Percentiles rank a stretch among this genome's conserved stretches.
Conservation (phyloP, 2,329 filamentous ascomycete species). For the Stagonosporopsis chrysanthemi region DNA sequence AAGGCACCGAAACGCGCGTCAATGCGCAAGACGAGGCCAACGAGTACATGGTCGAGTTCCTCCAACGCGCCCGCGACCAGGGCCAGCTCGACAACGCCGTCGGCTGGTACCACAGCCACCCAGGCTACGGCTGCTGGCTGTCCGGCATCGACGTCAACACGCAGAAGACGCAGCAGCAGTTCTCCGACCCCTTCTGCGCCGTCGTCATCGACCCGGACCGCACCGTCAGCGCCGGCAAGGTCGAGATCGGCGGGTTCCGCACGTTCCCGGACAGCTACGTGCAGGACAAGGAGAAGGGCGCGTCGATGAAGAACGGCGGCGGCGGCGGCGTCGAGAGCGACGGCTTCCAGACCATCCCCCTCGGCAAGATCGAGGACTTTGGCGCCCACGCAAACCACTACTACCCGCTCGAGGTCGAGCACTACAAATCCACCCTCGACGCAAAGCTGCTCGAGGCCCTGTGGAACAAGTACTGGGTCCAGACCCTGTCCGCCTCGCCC, state of each 20-base stretch:
- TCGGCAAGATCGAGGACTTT: conserved; percentile 95
- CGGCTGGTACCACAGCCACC: conserved; percentile 98
- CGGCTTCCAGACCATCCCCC: conserved; percentile 79
- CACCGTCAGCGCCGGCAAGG: conserved; percentile 91
- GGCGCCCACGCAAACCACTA: conserved; percentile 90
- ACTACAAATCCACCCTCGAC: conserved; percentile 94
- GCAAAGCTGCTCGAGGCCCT: conserved; percentile 83
- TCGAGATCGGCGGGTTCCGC: conserved; percentile 96
- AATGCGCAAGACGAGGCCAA: conserved; percentile 96
- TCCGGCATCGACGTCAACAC: conserved; percentile 95
- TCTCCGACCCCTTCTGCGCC: conserved; percentile 89
- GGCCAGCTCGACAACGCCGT: conserved; percentile 89
- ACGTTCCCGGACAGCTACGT: conserved; percentile 80
- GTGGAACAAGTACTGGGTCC: conserved; percentile 99
- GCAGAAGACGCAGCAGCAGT: conserved; percentile 83
- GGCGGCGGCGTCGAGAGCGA: conserved; percentile 58
- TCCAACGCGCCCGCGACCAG: conserved; percentile 76
- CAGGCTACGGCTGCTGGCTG: conserved; percentile 97
- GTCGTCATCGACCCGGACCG: conserved; percentile 97
- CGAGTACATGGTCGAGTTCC: conserved; percentile 93
- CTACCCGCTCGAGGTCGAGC: conserved; percentile 88
- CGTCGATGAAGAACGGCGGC: conserved; percentile 30
- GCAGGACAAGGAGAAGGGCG: conserved; percentile 53
- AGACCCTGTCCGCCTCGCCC: conserved; percentile 90
- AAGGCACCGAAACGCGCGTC: conserved; percentile 97